Evolutionary conservation across 2,329 filamentous ascomycete genomes (phyloP), one percentile per base, ranked within the genome.

Genomic region (Metarhizium album): DNA sequence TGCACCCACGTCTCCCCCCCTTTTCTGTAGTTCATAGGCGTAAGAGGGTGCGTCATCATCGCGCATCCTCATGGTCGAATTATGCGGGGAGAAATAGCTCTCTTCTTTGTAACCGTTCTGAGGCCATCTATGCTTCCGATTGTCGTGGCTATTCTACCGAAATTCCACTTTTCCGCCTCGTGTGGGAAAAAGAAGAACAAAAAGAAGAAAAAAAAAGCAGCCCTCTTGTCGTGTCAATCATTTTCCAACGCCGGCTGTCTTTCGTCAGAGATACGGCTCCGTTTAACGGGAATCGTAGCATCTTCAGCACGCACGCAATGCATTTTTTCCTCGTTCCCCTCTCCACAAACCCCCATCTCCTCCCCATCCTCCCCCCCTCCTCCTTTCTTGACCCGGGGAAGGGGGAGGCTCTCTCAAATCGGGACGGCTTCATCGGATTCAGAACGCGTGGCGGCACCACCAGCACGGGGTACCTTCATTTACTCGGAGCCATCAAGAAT

Each of bases 401-500:
- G 8, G 40, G 40, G 24, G 22, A n/a, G n/a, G n/a, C n/a, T n/a
- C 22, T 16, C 22, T 3, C 6, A 4, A 24, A 13, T 3, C 11
- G 9, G 47, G 42, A 40, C 31, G 43, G n/a, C 27, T 47, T 31
- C 2, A 43, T 31, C 38, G 20, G 11, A 23, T 43, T 23, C 48
- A 50, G 33, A n/a, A 22, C 20, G 14, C 20, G 24, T 51, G 40
- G 40, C 35, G 13, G 37, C 46, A 42, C 40, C 22, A 43, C 51
- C 7, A 7, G 24, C n/a, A n/a, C 14, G 6, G 31, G 16, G 18
- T 45, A 40, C 9, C 29, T 48, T 51, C 22, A 35, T 45, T 45
- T 42, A 47, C 20, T 49, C 37, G 2, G n/a, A n/a, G n/a, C 54
- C 52, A 2, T 72, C 67, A 7, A 64, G 71, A 60, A 82, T 75